A percentile compares a stretch with the other conserved stretches of the same genome.
phyloP scores from a whole-genome alignment of 192 early-diverging fungal genomes.

The Geranomyces michiganensis region DNA sequence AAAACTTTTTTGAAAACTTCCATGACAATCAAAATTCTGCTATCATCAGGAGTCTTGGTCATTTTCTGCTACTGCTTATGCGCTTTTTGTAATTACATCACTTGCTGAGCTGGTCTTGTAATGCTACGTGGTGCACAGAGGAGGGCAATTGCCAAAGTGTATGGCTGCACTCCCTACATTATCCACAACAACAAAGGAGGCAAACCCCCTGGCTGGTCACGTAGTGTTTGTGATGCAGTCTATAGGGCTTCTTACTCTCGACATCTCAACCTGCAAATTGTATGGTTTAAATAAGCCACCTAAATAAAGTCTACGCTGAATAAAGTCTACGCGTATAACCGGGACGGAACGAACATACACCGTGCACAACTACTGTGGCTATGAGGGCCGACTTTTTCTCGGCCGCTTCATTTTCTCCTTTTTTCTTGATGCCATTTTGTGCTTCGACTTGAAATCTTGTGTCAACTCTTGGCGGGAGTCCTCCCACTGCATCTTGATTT shows the following conservation, averaged over 20 bases:
- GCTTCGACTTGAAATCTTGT: conserved; percentile 67
- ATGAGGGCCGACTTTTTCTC: conserved; percentile 4
- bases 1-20: too few relatives aligned
- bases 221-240: conserved; percentile 3
- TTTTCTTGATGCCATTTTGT: conserved; percentile 42
- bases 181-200: conserved; percentile 15
- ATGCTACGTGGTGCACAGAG: conserved; percentile 23
- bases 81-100: too few relatives aligned
- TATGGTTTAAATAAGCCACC: conserved; percentile 1
- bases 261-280: neutral
- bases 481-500: conserved; percentile 60
- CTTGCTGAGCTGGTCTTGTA: too few relatives aligned
- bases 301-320: neutral
- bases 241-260: neutral
- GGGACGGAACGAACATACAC: neutral
- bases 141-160: conserved; percentile 11
- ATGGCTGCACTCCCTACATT: conserved; percentile 20
- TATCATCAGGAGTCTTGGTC: too few relatives aligned
- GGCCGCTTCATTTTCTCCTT: conserved; percentile 36
- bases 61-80: too few relatives aligned
- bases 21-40: too few relatives aligned
- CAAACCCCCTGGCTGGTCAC: neutral
- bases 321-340: neutral
- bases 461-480: conserved; percentile 58
- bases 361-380: neutral